Evolutionary conservation across 192 early-diverging fungal genomes (phyloP), one percentile per base, ranked within the genome.

Genomic region (Endogone sp.): DNA sequence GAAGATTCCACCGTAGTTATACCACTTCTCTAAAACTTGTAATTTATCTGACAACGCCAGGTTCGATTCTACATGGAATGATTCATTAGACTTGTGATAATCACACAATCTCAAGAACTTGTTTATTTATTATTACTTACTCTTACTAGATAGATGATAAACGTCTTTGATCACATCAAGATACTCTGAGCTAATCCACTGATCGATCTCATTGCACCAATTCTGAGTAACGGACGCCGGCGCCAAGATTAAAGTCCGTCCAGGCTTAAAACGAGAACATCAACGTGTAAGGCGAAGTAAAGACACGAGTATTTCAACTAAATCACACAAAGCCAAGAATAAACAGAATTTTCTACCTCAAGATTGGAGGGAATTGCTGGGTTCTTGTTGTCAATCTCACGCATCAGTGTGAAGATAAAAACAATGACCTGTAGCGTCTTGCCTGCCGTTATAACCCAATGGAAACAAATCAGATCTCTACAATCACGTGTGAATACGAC

Each of bases 381-480:
- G 64, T 87, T 89, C 1, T 76, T 71, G 3, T 60, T 61, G 0
- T 71, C 66, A n/a, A 92, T 82, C 64, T 92, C 87, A 11, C 79
- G 74, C 21, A 89, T 72, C 31, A 95, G 66, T 2, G 90, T 92
- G 62, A 85, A 89, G 3, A 95, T 29, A 56, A 94, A 88, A 0
- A 85, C 70, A 66, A 96, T 86, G 10, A 85, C 81, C 70, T 94
- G 92, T 16, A 94, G 75, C 0, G 93, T 95, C 75, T 94, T 93
- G 4, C 83, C 82, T 82, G 62, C 64, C 3, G 31, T 13, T 4
- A 10, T 66, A 64, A 30, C 28, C 23, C 3, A 65, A 0, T 24
- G 3, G 29, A 6, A 11, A 62, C 9, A 56, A n/a, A n/a, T n/a
- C n/a, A n/a, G n/a, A n/a, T n/a, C n/a, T n/a, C n/a, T n/a, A n/a